phyloP scores from a whole-genome alignment of 177 flowering plant species.

The Vitis hybrid region DNA sequence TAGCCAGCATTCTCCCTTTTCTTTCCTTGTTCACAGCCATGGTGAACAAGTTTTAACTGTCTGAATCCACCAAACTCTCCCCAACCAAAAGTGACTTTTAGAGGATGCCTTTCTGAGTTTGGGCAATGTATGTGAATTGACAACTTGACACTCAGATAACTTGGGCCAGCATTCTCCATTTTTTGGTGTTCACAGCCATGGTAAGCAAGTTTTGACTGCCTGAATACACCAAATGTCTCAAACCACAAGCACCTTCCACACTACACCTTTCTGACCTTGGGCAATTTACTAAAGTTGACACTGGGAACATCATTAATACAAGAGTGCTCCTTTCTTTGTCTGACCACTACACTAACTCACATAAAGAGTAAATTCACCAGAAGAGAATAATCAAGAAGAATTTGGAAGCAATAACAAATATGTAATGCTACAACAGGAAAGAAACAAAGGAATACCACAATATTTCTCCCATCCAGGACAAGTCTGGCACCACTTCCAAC shows the following conservation, averaged over 20 bases:
- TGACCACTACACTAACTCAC: background rate
- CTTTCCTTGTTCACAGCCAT: no score
- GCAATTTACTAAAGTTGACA: background rate
- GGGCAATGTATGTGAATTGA: no score
- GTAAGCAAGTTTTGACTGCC: background rate
- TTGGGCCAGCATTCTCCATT: background rate
- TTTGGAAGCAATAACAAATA: background rate
- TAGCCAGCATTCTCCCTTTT: no score
- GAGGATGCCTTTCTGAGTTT: no score
- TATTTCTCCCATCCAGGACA: conserved; percentile 79
- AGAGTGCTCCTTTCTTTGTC: background rate
- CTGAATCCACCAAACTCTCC: no score
- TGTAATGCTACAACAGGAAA: background rate
- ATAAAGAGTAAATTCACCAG: background rate
- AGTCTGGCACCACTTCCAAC: conserved; percentile 74
- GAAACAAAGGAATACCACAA: conserved; percentile 48
- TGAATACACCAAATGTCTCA: background rate
- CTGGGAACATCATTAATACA: background rate
- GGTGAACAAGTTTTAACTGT: no score
- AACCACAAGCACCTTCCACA: background rate
- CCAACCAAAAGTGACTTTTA: no score
- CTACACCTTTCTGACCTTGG: background rate
- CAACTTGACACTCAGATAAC: background rate
- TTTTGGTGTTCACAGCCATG: background rate
- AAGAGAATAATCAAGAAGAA: background rate